Conservation (phyloP, 2,329 filamentous ascomycete species). For the Sporothrix protearum region DNA sequence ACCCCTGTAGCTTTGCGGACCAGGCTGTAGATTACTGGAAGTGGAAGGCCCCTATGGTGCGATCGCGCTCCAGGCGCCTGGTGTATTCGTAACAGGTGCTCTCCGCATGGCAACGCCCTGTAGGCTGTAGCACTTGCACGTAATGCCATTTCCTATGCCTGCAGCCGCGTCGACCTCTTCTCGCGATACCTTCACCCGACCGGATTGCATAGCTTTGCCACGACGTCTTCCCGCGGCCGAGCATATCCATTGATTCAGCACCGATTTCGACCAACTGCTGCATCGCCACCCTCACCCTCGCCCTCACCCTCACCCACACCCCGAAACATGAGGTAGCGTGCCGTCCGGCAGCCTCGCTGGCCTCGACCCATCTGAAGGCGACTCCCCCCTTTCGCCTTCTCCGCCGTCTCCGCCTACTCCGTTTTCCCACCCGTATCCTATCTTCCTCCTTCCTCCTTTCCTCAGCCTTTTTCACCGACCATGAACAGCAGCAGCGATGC, state of each 20-base stretch:
- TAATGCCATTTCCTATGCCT: background rate
- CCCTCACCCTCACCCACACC: background rate
- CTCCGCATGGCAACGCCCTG: constrained; percentile 7
- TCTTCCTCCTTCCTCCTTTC: too few relatives aligned
- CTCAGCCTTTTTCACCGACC: background rate
- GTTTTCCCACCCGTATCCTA: background rate
- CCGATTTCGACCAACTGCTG: too few relatives aligned
- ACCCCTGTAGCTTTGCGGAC: constrained; percentile 2
- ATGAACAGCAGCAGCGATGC: constrained; percentile 21
- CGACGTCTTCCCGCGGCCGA: too few relatives aligned
- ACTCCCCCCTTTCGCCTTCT: background rate
- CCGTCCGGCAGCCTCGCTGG: constrained; percentile 15
- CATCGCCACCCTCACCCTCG: background rate
- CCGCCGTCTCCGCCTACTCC: background rate
- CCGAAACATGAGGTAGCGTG: constrained; percentile 24
- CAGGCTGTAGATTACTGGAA: constrained; percentile 2
- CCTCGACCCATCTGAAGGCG: background rate
- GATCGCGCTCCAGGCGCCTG: background rate
- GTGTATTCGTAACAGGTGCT: constrained; percentile 2
- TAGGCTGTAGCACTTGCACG: background rate
- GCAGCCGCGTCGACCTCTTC: background rate
- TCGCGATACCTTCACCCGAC: background rate
- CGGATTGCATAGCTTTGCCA: too few relatives aligned
- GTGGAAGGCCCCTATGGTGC: background rate
- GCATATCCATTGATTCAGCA: too few relatives aligned